Conservation (phyloP, 768 basidiomycete species). For the Cantharellus anzutake region DNA sequence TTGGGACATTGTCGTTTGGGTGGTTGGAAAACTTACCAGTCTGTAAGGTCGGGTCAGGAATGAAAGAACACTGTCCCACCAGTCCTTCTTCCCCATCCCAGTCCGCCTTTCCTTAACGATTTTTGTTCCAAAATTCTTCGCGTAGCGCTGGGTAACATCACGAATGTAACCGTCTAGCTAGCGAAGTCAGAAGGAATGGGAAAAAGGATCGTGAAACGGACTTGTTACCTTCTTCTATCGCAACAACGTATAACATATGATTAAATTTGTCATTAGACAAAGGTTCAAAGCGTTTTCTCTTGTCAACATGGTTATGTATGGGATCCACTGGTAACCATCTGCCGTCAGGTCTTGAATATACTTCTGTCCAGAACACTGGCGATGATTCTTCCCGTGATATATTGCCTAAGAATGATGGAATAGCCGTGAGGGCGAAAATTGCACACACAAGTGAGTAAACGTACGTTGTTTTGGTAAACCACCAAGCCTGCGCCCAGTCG, state of each 20-base stretch:
- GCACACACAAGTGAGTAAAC: background rate
- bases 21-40: constrained; percentile 33
- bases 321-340: constrained; percentile 92
- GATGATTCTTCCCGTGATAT: constrained; percentile 22
- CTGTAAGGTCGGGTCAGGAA: constrained; percentile 58
- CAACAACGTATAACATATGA: constrained; percentile 82
- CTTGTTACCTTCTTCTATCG: constrained; percentile 55
- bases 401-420: background rate
- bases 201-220: background rate
- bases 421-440: background rate
- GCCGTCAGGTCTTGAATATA: constrained; percentile 79
- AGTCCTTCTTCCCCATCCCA: constrained; percentile 49
- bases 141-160: constrained; percentile 84
- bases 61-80: constrained; percentile 64
- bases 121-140: constrained; percentile 58
- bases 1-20: background rate
- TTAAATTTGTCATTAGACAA: constrained; percentile 39
- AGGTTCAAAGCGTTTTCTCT: constrained; percentile 66
- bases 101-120: constrained; percentile 61
- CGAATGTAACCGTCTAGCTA: constrained; percentile 58
- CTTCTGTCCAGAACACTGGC: constrained; percentile 93
- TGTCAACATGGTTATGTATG: constrained; percentile 59
- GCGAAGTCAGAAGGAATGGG: background rate
- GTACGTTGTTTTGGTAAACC: background rate
- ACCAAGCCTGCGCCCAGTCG: constrained; percentile 6